These are phyloP conservation scores for Aspergillus tubingensis DNA, from an alignment of 2,329 filamentous ascomycete species.

Conservation along the genomic window DNA sequence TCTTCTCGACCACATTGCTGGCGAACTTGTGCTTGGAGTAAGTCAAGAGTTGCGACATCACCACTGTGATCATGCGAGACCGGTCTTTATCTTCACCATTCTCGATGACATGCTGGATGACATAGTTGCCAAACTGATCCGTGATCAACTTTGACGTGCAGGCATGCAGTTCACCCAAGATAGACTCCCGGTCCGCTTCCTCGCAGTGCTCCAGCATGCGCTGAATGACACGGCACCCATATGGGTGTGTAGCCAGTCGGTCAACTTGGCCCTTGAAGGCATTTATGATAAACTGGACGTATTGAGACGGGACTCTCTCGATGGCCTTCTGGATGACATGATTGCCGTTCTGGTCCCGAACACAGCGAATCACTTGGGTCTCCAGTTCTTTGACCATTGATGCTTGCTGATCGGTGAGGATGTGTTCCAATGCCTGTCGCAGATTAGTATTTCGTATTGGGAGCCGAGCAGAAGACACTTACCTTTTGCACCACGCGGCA, in stretches of 20 bases:
- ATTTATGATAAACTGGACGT: constrained; percentile 83
- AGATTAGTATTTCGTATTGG: constrained; percentile 24
- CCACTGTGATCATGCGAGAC: constrained; percentile 69
- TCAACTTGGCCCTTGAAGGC: constrained; percentile 75
- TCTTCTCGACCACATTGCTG: constrained; percentile 96
- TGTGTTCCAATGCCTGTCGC: constrained; percentile 78
- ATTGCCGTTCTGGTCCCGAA: constrained; percentile 89
- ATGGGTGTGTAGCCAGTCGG: constrained; percentile 73
- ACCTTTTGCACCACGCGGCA: constrained; percentile 96
- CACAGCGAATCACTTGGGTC: constrained; percentile 71
- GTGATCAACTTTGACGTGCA: constrained; percentile 72
- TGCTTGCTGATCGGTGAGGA: constrained; percentile 88
- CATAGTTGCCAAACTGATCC: constrained; percentile 94
- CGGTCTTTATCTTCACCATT: constrained; percentile 74
- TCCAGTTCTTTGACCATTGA: constrained; percentile 81
- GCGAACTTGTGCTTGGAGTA: constrained; percentile 95
- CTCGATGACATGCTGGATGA: constrained; percentile 86
- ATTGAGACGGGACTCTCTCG: constrained; percentile 72
- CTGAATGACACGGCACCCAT: constrained; percentile 91
- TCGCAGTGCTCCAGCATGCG: constrained; percentile 83
- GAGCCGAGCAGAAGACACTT: constrained; percentile 22
- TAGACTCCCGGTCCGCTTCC: constrained; percentile 67
- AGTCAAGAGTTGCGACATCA: constrained; percentile 69
- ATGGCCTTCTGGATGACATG: constrained; percentile 96
- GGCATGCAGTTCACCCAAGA: constrained; percentile 77